Base-by-base conservation (phyloP, 306 rosid genomes). In the Fagus sylvatica region DNA sequence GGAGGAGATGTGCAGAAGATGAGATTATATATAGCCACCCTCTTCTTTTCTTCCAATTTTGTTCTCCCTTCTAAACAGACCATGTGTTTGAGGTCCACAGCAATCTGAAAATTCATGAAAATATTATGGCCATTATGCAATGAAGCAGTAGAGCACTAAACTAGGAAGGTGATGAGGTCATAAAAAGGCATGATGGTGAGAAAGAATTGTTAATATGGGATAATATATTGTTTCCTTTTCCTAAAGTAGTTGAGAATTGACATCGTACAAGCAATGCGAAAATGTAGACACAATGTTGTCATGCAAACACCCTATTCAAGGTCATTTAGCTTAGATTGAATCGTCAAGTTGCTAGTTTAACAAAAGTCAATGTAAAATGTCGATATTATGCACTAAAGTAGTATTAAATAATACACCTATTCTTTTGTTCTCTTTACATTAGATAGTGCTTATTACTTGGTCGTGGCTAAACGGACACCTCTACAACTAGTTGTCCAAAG, bases 281-380 rank as follows among this genome's bases (percentile, higher is more conserved):
- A 30, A 68, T 84, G 94, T 64, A 46, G 80, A 84, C 87, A 89
- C 0, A 0, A 86, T 91, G 97, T 90, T 76, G 97, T 76, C 97
- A 89, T 89, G 15, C 78, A 68, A 82, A 76, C 4, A 65, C 68
- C 33, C 36, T 66, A 48, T 17, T 2, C 34, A 43, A 53, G 40
- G 53, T 30, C 49, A 72, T 72, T 67, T 7, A 53, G 41, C 67
- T 62, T 60, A 1, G 41, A 75, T 66, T 74, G 43, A 51, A 34
- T 33, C 54, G 39, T 36, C 6, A 1, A 10, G 22, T 28, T 39
- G 53, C 61, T 43, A 3, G 2, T 76, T 75, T 37, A 32, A 64
- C 34, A 56, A 19, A 83, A 71, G 53, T 42, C 48, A 62, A 32
- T 55, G n/a, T 4, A 36, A 36, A 61, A 85, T 87, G 96, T 85